Evolutionary conservation across 1,284 basidiomycete species (phyloP), one percentile per base, ranked within the genome.

Genomic region (Apiotrichum siamense): DNA sequence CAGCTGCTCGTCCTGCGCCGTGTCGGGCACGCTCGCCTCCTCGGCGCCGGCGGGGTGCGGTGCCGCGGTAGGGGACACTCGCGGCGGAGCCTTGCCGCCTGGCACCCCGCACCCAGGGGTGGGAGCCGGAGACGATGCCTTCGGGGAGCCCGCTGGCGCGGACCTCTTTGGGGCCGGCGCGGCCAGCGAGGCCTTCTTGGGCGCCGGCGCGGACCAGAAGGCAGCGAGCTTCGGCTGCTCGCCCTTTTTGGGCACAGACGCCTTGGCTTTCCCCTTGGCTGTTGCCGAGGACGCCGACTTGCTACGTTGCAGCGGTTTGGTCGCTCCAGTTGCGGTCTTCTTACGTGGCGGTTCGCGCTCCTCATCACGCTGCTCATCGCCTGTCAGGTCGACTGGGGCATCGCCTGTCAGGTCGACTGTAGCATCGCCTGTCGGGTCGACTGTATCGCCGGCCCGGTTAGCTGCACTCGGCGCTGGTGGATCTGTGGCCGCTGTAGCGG

Each of bases 41-140:
- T 15, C 31, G 29, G n/a, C 26, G 40, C 15, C 32, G 44, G 24
- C 32, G 9, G 36, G 13, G 37, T 38, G 18, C 37, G 40, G 23
- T 7, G 49, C n/a, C 2, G 48, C 25, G 18, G 47, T 37, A 23
- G 41, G 41, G 50, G 42, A 39, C 47, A 44, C 55, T 51, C n/a
- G 38, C 32, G 7, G 7, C 7, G 6, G 32, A 35, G 37, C 15
- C 13, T 26, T 62, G 86, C 83, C 74, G 85, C 86, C n/a, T 78
- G 74, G 18, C 81, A 78, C 70, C 64, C 86, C 84, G 1, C 79
- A 78, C 1, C 29, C 20, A 35, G 54, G 48, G 13, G 62, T 20
- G 58, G 53, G 64, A 57, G 69, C 72, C 29, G 57, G 38, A 25
- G 52, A 7, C 24, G 33, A 47, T 58, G 29, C 44, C n/a, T 15